Evolutionary conservation across 805 yeast species (phyloP).

Genomic region (Wickerhamomyces tratensis): DNA sequence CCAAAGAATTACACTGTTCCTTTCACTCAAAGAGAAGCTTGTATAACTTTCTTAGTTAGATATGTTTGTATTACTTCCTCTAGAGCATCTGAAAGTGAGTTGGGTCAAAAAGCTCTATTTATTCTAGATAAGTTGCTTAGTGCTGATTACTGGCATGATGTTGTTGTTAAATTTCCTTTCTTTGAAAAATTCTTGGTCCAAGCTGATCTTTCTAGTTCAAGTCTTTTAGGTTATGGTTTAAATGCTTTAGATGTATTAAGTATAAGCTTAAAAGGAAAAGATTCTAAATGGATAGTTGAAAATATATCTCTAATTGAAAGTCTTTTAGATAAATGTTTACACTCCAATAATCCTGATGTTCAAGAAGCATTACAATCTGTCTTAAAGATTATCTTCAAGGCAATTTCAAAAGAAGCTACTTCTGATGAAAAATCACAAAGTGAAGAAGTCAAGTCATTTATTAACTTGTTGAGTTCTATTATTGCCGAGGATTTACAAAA

Average conservation of each 20-base stretch:
- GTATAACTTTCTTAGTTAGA: conserved; percentile 79
- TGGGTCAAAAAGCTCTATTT: conserved; percentile 75
- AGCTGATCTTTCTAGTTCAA: conserved; percentile 62
- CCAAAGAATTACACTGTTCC: conserved; percentile 53
- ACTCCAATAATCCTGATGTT: conserved; percentile 75
- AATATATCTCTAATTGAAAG: conserved; percentile 62
- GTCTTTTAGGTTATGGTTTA: conserved; percentile 67
- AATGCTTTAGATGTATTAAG: conserved; percentile 88
- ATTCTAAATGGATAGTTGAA: conserved; percentile 67
- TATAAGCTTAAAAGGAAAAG: conserved; percentile 72
- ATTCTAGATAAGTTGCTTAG: conserved; percentile 66
- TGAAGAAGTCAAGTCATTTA: conserved; percentile 54
- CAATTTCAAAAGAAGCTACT: conserved; percentile 40
- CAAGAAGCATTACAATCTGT: conserved; percentile 80
- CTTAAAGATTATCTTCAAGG: conserved; percentile 54
- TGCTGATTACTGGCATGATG: conserved; percentile 77
- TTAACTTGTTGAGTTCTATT: conserved; percentile 50
- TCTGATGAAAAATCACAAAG: conserved; percentile 44
- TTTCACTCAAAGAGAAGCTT: conserved; percentile 75
- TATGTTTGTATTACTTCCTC: conserved; percentile 82
- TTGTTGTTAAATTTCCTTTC: conserved; percentile 73
- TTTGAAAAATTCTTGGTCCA: conserved; percentile 82
- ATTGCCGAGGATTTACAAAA: conserved; percentile 71
- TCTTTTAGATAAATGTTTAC: conserved; percentile 70
- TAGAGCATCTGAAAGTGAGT: conserved; percentile 72